Conservation (phyloP, 129 eudicot species). For the Apium graveolens region DNA sequence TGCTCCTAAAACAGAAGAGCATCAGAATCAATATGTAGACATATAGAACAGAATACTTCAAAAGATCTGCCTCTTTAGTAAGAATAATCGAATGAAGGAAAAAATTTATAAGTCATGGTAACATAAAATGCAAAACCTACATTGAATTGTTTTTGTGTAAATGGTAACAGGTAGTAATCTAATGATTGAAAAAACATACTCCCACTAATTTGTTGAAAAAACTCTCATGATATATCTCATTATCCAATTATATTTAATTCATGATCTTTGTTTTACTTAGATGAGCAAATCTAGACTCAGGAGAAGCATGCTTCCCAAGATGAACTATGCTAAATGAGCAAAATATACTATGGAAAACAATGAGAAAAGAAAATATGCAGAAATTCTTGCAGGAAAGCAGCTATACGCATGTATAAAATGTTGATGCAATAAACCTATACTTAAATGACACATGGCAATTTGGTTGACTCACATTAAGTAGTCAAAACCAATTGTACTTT, state of each 20-base stretch:
- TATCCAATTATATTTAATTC: neutral
- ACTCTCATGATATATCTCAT: neutral
- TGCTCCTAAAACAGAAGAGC: slow-evolving; percentile 48
- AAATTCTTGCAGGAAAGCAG: neutral
- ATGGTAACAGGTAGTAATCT: neutral
- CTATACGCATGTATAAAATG: neutral
- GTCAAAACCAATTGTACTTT: neutral
- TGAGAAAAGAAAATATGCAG: neutral
- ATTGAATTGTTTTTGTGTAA: neutral
- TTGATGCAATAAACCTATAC: neutral
- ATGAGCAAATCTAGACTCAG: neutral
- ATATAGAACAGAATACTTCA: neutral
- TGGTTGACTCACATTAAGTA: neutral
- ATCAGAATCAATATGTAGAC: slow-evolving; percentile 1
- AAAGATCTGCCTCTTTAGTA: neutral
- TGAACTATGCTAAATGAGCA: neutral
- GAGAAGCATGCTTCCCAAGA: too few relatives aligned
- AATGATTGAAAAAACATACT: neutral
- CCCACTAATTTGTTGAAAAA: neutral
- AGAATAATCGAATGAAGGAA: neutral
- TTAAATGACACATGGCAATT: neutral
- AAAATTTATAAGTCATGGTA: neutral
- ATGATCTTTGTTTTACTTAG: neutral
- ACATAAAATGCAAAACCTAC: neutral
- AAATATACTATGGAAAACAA: neutral